These are phyloP conservation scores for Apiotrichum mycotoxinovorans DNA, from an alignment of 1,284 basidiomycete species.

Conservation along the genomic window DNA sequence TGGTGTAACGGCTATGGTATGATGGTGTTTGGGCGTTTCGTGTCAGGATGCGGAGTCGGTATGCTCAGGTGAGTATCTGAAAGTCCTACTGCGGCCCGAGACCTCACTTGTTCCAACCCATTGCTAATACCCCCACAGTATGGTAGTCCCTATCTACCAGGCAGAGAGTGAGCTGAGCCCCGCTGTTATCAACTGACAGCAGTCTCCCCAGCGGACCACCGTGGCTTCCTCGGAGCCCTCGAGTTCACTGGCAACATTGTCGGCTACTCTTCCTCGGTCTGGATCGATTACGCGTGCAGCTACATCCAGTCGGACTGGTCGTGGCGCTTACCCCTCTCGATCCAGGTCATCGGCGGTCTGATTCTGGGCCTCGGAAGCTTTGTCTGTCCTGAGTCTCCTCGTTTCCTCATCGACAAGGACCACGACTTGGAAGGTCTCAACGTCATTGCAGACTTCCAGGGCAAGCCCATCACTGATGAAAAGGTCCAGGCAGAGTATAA, in stretches of 20 bases:
- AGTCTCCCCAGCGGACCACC: constrained; percentile 52
- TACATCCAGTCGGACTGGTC: constrained; percentile 76
- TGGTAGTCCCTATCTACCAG: constrained; percentile 93
- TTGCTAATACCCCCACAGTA: constrained; percentile 56
- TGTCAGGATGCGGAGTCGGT: constrained; percentile 91
- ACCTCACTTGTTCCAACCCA: not conserved
- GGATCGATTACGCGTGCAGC: constrained; percentile 92
- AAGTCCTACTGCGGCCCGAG: not conserved
- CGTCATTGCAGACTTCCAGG: constrained; percentile 87
- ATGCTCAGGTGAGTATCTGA: constrained; percentile 68
- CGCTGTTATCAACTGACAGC: constrained; percentile 9
- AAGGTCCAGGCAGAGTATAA: constrained; percentile 78
- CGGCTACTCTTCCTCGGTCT: constrained; percentile 95
- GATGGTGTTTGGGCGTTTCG: constrained; percentile 84
- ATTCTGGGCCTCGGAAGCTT: constrained; percentile 80
- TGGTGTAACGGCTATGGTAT: constrained; percentile 74
- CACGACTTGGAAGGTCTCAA: constrained; percentile 79
- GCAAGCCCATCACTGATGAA: constrained; percentile 69
- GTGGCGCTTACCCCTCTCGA: constrained; percentile 78
- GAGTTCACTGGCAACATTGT: constrained; percentile 93
- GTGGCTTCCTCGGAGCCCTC: constrained; percentile 89
- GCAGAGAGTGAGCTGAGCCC: constrained; percentile 22
- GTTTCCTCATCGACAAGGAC: constrained; percentile 89
- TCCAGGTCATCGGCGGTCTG: constrained; percentile 84
- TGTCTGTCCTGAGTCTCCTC: constrained; percentile 86